phyloP scores from a whole-genome alignment of 2,329 filamentous ascomycete species.

The Aureobasidium sp. region DNA sequence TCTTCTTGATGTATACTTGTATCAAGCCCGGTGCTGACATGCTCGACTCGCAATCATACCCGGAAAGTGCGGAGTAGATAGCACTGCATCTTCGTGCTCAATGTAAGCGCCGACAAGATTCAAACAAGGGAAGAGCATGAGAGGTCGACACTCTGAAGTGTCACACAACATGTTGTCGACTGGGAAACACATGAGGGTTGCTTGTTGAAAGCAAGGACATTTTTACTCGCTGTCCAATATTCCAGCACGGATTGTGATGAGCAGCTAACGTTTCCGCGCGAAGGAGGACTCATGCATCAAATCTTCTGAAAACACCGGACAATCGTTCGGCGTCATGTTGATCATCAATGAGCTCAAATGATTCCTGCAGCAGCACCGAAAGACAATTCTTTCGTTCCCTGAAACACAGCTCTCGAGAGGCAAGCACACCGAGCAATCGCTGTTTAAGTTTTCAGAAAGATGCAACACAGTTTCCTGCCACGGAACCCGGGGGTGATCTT shows the following conservation, averaged over 20 bases:
- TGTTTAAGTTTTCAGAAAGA: not conserved
- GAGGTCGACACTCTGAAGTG: not conserved
- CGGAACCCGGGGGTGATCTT: constrained; percentile 1
- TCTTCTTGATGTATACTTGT: not conserved
- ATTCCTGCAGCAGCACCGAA: not conserved
- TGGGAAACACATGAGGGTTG: not conserved
- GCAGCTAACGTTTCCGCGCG: constrained; percentile 11
- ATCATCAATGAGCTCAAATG: not conserved
- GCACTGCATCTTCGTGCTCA: not conserved
- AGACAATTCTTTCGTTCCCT: not conserved
- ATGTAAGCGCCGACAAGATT: not conserved
- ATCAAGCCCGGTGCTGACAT: constrained; percentile 1
- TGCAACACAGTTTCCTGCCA: constrained; percentile 1
- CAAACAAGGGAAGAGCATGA: not conserved
- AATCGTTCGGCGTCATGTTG: not conserved
- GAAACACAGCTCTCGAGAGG: not conserved
- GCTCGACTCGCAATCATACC: not conserved
- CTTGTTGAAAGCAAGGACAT: not conserved
- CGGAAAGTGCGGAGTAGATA: not conserved
- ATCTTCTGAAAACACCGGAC: constrained; percentile 15
- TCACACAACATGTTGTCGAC: constrained; percentile 1
- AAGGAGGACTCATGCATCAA: not conserved
- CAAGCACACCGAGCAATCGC: not conserved
- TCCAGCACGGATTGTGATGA: constrained; percentile 3
- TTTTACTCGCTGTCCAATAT: not conserved